Evolutionary conservation across 1,139 yeast species (phyloP), one percentile per base, ranked within the genome.

Genomic region (Suhomyces maxii): DNA sequence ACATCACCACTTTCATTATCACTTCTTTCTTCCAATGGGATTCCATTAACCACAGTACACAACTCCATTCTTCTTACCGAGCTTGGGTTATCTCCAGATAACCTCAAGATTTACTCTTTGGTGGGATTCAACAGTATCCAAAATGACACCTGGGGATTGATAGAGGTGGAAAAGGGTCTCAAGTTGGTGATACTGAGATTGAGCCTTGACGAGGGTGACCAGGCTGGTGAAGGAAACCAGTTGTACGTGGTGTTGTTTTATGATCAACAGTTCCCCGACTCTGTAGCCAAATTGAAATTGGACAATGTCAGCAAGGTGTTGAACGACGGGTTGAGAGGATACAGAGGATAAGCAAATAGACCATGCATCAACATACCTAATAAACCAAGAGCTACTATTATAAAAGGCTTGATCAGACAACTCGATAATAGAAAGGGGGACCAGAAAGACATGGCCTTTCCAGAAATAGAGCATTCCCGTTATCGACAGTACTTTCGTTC

Each of bases 41-140:
- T 71, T 25, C 77, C 79, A 3, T 59, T 73, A 37, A 66, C 73
- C 34, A 69, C 78, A 1, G 76, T 74, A 7, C 55, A 54, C 40
- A 52, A 56, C 31, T 46, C 58, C 34, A 53, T 48, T 26, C 45
- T 53, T 30, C 47, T 47, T 44, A 47, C 48, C 13, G 53, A 51
- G 39, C 37, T 50, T 34, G 51, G 49, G 14, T 53, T 66, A 25
- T 56, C 67, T 11, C 67, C 72, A 6, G 81, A 78, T 47, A 69
- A 68, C 45, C 61, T 79, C 32, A 72, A 72, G 49, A 76, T 79
- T 10, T 67, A 74, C 51, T 69, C 80, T n/a, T 60, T 79, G 33
- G 57, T 77, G 44, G 79, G 77, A 1, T 64, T 70, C 46, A 71
- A 68, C 41, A 64, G 67, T 39, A 67, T 73, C 59, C 58, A 60